phyloP scores from a whole-genome alignment of 208 protist species.

The Trypanosoma platydactyli region DNA sequence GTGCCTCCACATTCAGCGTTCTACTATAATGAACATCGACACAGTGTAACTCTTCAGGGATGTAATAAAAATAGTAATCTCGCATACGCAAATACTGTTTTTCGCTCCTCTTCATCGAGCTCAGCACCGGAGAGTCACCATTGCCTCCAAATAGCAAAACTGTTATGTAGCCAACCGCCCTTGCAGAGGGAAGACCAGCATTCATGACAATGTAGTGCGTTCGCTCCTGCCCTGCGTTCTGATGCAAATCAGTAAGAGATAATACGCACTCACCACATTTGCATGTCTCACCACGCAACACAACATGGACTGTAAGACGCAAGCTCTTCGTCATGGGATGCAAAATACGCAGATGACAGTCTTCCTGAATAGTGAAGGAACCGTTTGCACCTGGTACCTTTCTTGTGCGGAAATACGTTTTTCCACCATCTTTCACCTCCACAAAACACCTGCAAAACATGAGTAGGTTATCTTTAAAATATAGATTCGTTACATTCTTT shows the following conservation, averaged over 20 bases:
- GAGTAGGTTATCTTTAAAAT: slow-evolving; percentile 39
- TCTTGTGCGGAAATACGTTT: slow-evolving; percentile 36
- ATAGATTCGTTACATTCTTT: slow-evolving; percentile 48
- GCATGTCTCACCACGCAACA: slow-evolving; percentile 33
- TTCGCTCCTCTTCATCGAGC: slow-evolving; percentile 35
- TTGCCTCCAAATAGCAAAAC: slow-evolving; percentile 48
- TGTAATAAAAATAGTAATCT: slow-evolving; percentile 76
- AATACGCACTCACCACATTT: slow-evolving; percentile 64
- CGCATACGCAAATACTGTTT: slow-evolving; percentile 48
- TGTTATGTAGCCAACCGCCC: slow-evolving; percentile 64
- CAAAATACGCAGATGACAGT: slow-evolving; percentile 42
- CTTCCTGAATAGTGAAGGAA: slow-evolving; percentile 48
- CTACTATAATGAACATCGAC: slow-evolving; percentile 64
- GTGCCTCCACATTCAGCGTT: slow-evolving; percentile 63
- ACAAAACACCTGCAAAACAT: slow-evolving; percentile 50
- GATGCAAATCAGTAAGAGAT: slow-evolving; percentile 56
- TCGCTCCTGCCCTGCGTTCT: slow-evolving; percentile 45
- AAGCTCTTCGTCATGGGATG: slow-evolving; percentile 46
- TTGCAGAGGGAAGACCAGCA: slow-evolving; percentile 33
- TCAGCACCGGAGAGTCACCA: slow-evolving; percentile 46
- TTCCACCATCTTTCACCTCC: slow-evolving; percentile 50
- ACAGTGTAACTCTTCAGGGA: slow-evolving; percentile 50
- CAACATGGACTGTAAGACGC: slow-evolving; percentile 47
- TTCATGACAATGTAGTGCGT: slow-evolving; percentile 69
- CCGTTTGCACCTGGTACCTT: slow-evolving; percentile 38